Conservation (phyloP, 208 protist species). For the Crithidia thermophila region DNA sequence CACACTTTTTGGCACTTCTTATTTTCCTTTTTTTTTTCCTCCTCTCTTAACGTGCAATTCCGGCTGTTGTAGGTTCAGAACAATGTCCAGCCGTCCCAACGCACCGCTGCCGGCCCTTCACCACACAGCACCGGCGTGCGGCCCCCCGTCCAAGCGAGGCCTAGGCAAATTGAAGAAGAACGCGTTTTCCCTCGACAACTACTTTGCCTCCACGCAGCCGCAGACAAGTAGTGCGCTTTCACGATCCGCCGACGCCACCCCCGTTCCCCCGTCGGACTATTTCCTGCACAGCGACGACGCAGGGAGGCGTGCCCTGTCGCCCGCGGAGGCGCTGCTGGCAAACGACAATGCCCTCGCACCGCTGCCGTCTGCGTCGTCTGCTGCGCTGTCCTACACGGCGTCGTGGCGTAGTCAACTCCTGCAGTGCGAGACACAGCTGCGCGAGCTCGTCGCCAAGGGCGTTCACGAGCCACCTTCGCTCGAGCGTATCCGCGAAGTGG, state of each 20-base stretch:
- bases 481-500: constrained; percentile 40
- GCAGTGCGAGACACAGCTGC: constrained; percentile 73
- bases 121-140: constrained; percentile 2
- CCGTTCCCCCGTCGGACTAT: not conserved
- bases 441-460: constrained; percentile 65
- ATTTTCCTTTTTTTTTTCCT: constrained; percentile 7
- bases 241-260: not conserved
- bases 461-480: constrained; percentile 54
- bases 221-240: no score
- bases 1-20: not conserved
- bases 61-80: no score
- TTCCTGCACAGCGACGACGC: not conserved
- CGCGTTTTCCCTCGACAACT: constrained; percentile 21
- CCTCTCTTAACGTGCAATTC: not conserved
- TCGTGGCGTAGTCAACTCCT: constrained; percentile 81
- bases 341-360: not conserved
- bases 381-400: constrained; percentile 16
- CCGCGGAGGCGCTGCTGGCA: constrained; percentile 23
- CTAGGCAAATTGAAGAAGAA: constrained; percentile 8
- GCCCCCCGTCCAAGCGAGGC: not conserved
- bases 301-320: not conserved
- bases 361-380: not conserved
- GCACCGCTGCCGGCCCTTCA: constrained; percentile 8
- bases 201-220: constrained; percentile 6
- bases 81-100: not conserved